These are phyloP conservation scores for Sutorius eximius DNA, from an alignment of 1,284 basidiomycete genomes.

Conservation along the genomic window DNA sequence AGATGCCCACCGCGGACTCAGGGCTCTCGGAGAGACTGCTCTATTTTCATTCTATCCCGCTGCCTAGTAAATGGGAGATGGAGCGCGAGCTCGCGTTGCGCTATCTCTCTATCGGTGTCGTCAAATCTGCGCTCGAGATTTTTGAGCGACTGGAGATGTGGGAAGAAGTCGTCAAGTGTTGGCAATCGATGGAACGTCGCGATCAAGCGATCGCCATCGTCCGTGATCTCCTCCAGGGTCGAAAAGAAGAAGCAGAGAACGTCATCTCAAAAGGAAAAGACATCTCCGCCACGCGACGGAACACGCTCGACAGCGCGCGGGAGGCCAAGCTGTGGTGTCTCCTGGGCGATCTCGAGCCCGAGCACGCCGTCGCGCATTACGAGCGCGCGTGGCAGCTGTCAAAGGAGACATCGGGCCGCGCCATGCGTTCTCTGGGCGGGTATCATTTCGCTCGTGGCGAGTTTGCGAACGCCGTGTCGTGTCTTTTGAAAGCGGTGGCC, in stretches of 20 bases:
- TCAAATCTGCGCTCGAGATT: slow-evolving; percentile 86
- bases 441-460: slow-evolving; percentile 73
- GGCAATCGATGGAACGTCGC: slow-evolving; percentile 74
- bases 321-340: slow-evolving; percentile 96
- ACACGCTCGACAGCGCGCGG: slow-evolving; percentile 62
- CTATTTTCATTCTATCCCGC: slow-evolving; percentile 75
- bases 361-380: slow-evolving; percentile 71
- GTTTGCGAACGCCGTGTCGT: slow-evolving; percentile 65
- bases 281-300: slow-evolving; percentile 43
- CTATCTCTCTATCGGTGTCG: slow-evolving; percentile 81
- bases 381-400: slow-evolving; percentile 85
- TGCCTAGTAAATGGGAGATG: slow-evolving; percentile 91
- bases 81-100: slow-evolving; percentile 84
- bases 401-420: slow-evolving; percentile 75
- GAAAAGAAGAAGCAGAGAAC: slow-evolving; percentile 76
- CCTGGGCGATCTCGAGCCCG: slow-evolving; percentile 87
- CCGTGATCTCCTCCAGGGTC: slow-evolving; percentile 79
- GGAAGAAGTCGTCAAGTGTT: slow-evolving; percentile 91
- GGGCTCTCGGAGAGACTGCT: slow-evolving; percentile 67
- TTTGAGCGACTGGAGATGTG: slow-evolving; percentile 95
- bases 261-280: slow-evolving; percentile 65
- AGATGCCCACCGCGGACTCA: slow-evolving; percentile 88
- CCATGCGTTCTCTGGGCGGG: slow-evolving; percentile 89
- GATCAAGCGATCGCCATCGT: slow-evolving; percentile 80
- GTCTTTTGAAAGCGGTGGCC: slow-evolving; percentile 70